Evolutionary conservation across 768 basidiomycete species (phyloP), one percentile per base, ranked within the genome.

Genomic region (Cystofilobasidium bisporidii): DNA sequence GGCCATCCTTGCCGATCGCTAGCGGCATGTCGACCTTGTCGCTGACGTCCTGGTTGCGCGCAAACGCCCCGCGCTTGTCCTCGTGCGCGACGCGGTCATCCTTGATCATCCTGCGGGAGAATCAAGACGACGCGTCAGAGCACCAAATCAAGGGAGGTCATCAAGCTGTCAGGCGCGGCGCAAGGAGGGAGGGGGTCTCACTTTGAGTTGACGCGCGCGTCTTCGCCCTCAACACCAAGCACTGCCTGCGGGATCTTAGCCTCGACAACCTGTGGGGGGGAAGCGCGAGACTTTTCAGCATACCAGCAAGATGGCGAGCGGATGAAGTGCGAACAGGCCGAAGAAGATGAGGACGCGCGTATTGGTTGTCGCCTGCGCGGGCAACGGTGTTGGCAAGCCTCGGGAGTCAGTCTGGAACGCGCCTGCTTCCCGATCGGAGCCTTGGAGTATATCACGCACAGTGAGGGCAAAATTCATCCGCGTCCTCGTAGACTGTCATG

Each of bases 381-480:
- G 30, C 11, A 38, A 0, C 14, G 26, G 30, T 18, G 43, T 53
- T 18, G 45, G 10, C 45, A 47, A 22, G 5, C 5, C 20, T 47
- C 11, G 20, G 5, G n/a, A n/a, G n/a, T n/a, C n/a, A n/a, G n/a
- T n/a, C n/a, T n/a, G n/a, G n/a, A n/a, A n/a, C n/a, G n/a, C n/a
- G n/a, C n/a, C n/a, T n/a, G n/a, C n/a, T n/a, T n/a, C n/a, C n/a
- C n/a, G n/a, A 14, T 8, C 18, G 41, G 3, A 43, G 41, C 2
- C 6, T 5, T 3, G 14, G 15, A 22, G 20, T 9, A 11, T 2
- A 56, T 2, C 96, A 75, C 78, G 94, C 92, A 75, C 96, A 97
- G 77, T 96, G 88, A 0, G 94, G 96, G 75, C 96, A 98, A 75
- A 86, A 98, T 78, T 99, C 96, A 76, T 98, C 93, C 74, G 91